These are phyloP conservation scores for Taiwanofungus camphoratus DNA, from an alignment of 1,284 basidiomycete species.

Conservation along the genomic window DNA sequence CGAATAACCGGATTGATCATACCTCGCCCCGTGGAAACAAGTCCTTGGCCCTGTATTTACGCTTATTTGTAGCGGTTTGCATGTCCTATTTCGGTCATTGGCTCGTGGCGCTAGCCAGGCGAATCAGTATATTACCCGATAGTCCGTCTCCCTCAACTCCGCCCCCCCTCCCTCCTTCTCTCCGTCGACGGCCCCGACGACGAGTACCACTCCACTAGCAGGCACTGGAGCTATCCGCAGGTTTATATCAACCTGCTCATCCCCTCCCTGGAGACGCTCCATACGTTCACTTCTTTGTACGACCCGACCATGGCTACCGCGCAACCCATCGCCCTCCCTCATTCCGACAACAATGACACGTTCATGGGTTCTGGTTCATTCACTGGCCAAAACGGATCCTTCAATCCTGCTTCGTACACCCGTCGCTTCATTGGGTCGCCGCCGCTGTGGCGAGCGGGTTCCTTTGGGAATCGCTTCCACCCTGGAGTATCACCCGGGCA, in stretches of 20 bases:
- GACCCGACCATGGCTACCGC: constrained; percentile 34
- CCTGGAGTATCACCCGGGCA: constrained; percentile 57
- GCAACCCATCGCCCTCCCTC: constrained; percentile 46
- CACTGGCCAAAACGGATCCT: constrained; percentile 40
- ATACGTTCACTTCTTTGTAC: constrained; percentile 6
- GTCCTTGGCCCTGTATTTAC: not conserved
- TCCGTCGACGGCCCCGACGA: constrained; percentile 9
- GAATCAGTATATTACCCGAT: constrained; percentile 16
- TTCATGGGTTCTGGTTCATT: constrained; percentile 44
- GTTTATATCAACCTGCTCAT: constrained; percentile 2
- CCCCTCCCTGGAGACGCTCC: constrained; percentile 8
- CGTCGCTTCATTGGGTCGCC: constrained; percentile 65
- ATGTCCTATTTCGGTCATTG: not conserved
- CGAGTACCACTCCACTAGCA: constrained; percentile 9
- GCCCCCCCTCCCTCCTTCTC: constrained; percentile 3
- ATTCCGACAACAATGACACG: constrained; percentile 27
- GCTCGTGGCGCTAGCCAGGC: constrained; percentile 2
- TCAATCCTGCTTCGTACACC: constrained; percentile 59
- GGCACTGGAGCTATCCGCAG: constrained; percentile 1
- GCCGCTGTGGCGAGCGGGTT: constrained; percentile 59
- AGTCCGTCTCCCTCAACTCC: constrained; percentile 8
- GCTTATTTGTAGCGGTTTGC: not conserved
- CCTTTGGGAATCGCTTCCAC: constrained; percentile 56
- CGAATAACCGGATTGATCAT: no score
- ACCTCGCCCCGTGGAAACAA: no score